Percentiles rank a stretch among this genome's conserved stretches.
These are phyloP conservation scores for Aegilops longissima DNA, from an alignment of 176 grass and related monocot genomes.

Conservation along the genomic window DNA sequence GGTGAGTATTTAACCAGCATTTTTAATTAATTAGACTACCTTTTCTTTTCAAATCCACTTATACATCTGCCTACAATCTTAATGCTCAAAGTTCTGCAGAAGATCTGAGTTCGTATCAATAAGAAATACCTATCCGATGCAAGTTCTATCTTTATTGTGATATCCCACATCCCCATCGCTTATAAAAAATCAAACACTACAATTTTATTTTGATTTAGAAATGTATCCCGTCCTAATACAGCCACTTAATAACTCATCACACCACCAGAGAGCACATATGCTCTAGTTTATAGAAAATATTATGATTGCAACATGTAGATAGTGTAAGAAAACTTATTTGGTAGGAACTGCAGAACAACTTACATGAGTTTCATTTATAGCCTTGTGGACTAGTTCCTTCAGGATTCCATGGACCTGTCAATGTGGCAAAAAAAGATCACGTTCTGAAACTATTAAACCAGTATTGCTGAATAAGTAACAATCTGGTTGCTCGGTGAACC, in stretches of 20 bases:
- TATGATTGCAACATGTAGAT: neutral
- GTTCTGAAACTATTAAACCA: neutral
- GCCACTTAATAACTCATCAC: neutral
- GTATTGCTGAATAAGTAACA: constrained; percentile 14
- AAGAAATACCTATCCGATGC: neutral
- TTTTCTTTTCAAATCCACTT: neutral
- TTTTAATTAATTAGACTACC: neutral
- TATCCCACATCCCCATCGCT: neutral
- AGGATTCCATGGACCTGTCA: constrained; percentile 92
- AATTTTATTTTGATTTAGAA: neutral
- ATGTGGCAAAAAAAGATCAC: neutral
- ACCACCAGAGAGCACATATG: constrained; percentile 3
- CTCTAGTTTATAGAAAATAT: neutral
- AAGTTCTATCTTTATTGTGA: neutral
- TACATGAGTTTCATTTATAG: constrained; percentile 89
- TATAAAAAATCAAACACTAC: neutral
- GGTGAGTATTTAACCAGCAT: neutral
- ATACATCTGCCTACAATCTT: neutral
- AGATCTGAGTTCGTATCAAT: neutral
- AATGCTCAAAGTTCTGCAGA: neutral
- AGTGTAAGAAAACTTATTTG: neutral
- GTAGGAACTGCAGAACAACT: constrained; percentile 13
- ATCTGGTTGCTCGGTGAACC: neutral
- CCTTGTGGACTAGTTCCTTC: constrained; percentile 94
- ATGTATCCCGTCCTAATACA: neutral